Base-by-base conservation (phyloP, 2,329 filamentous ascomycete genomes). In the Sporothrix globosa region DNA sequence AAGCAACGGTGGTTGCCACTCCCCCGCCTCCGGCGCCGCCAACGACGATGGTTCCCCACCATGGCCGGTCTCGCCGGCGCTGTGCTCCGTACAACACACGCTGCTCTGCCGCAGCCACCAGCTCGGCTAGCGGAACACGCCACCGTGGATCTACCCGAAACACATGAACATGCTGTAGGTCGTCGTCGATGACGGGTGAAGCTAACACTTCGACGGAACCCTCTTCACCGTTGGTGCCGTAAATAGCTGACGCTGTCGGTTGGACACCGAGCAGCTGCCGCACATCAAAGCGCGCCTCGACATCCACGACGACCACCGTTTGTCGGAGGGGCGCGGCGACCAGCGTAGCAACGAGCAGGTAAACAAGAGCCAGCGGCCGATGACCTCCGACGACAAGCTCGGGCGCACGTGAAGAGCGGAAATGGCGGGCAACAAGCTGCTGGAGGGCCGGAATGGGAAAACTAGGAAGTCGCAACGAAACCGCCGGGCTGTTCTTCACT, bases 1-100 rank as follows among this genome's bases (percentile, higher is more conserved):
- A 77, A 13, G 27, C 3, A 6, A 30, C 46, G 3, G 48, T 48
- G 34, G 46, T 10, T n/a, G 44, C 10, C 11, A 5, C 77, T 77
- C 39, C 60, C 5, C 41, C 46, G 2, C 52, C 24, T 1, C 61
- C 71, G n/a, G 76, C 73, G 0, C 81, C 81, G 11, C 84, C 85
- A 52, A 88, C 74, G 5, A 88, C 82, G 34, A 88, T 74, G 1
- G 84, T 86, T n/a, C 87, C 86, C 86, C 87, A 88, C 82, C 83
- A 87, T 71, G 83, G 81, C 4, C 86, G 81, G 34, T 74, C 77
- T 5, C 80, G 79, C 72, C 84, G 87, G 50, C 74, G 76, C 71
- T 81, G 80, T 7, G 76, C 71, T 3, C 81, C 80, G 76, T 88
- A 88, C 5, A 88, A 77, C 80, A 88, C 85, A 75, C 82, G 83